Conservation (phyloP, 352 stramenopile species). For the Pythium insidiosum region DNA sequence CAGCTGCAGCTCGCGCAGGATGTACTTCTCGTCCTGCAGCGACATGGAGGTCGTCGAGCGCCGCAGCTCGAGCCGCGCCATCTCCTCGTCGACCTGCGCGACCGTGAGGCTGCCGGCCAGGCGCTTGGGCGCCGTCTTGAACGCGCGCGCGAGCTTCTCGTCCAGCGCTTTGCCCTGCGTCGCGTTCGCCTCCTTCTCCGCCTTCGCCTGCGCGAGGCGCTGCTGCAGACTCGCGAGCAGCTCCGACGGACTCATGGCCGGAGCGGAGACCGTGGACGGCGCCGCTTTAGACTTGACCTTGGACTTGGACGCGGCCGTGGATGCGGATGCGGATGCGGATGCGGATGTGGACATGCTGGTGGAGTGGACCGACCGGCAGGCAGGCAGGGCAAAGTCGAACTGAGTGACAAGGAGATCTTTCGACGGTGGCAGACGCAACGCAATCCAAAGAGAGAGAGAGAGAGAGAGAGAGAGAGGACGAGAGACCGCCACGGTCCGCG, state of each 20-base stretch:
- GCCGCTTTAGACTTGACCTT: not conserved
- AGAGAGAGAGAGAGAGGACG: too few species aligned
- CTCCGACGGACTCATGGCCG: constrained; percentile 2
- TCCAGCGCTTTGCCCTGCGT: constrained; percentile 54
- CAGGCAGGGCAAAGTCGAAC: too few species aligned
- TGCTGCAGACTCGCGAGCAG: constrained; percentile 50
- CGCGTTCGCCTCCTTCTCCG: constrained; percentile 40
- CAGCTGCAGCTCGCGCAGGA: constrained; percentile 57
- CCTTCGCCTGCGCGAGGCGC: constrained; percentile 26
- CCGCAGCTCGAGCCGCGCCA: constrained; percentile 45
- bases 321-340: too few species aligned
- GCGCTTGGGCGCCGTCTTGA: constrained; percentile 63
- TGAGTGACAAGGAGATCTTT: too few species aligned
- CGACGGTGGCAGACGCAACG: too few species aligned
- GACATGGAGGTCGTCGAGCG: constrained; percentile 71
- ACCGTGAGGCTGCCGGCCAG: constrained; percentile 41
- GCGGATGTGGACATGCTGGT: too few species aligned
- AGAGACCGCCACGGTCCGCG: too few species aligned
- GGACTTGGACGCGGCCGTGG: too few species aligned
- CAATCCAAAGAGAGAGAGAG: too few species aligned
- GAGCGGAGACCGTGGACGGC: not conserved
- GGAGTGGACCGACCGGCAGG: too few species aligned
- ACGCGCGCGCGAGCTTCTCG: constrained; percentile 57
- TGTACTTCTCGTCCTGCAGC: constrained; percentile 55
- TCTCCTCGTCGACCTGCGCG: constrained; percentile 44